Evolutionary conservation across 2,329 filamentous ascomycete species (phyloP), one percentile per base, ranked within the genome.

Genomic region (Emmonsia crescens): DNA sequence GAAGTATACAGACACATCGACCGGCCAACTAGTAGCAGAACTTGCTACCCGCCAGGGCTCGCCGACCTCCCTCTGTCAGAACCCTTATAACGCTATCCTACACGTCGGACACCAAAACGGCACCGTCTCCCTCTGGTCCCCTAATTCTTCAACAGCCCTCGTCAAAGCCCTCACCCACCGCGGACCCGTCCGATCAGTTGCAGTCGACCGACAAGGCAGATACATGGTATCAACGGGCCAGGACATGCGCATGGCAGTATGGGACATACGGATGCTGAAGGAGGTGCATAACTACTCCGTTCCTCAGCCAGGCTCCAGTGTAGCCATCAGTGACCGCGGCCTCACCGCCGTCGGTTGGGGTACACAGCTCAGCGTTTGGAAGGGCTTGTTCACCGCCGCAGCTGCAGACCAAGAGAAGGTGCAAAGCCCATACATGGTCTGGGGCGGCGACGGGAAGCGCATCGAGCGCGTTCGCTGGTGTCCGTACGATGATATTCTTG

Each of bases 191-290:
- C 85, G 92, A 61, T 87, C 89, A 12, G 74, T 96, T 57, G 89
- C 90, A 1, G 82, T 97, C 49, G 93, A 99, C 72, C 84, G 92
- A 63, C 89, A 93, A 73, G 94, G 94, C 27, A 85, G 89, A 62
- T 99, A 96, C 77, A 96, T 97, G 93, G 91, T 96, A 12, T 91
- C 91, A 3, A 87, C 90, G 0, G 93, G 92, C 1, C 91, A 96
- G 72, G 93, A 96, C 73, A 81, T 86, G 66, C 90, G 89, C 72
- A 95, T 96, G 89, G 86, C 89, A n/a, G 86, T 96, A 14, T 96
- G 93, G 91, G 93, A 97, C 72, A 87, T 97, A 65, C 85, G 93
- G 51, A 96, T 91, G 83, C 94, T 95, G 79, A 91, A 89, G 68
- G 91, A 96, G 71, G 88, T 99, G 31, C 89, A 94, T 77, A 90